Conservation (phyloP, 805 yeast genomes). For the Blastobotrys terrestris region DNA sequence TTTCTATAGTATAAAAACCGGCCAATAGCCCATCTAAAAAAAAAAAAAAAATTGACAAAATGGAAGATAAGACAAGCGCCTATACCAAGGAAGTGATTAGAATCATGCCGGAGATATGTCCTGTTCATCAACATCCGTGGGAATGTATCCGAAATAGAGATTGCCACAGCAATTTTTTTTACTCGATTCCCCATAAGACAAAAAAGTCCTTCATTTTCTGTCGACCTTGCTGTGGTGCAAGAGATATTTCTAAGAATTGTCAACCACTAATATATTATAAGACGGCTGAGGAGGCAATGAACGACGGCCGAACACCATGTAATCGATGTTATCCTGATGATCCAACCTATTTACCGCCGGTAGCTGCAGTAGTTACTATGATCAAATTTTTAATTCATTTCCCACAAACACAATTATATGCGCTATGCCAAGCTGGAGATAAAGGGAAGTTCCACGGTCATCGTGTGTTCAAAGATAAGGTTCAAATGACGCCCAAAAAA, state of each 20-base stretch:
- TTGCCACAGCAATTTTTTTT: neutral
- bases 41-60: neutral
- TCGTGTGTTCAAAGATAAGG: neutral
- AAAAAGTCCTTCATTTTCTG: neutral
- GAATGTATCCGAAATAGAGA: neutral
- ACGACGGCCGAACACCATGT: neutral
- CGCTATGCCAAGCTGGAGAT: neutral
- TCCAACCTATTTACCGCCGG: neutral
- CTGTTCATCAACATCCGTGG: neutral
- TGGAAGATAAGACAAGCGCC: neutral
- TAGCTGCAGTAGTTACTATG: neutral
- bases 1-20: neutral
- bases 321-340: neutral
- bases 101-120: neutral
- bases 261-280: neutral
- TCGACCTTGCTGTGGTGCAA: constrained; percentile 1
- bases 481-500: neutral
- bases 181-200: neutral
- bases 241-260: neutral
- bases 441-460: neutral
- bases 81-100: neutral
- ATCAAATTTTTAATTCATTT: neutral
- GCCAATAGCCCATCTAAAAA: neutral
- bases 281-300: neutral
- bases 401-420: neutral